Evolutionary conservation across 441 rosid genomes (phyloP), one percentile per base, ranked within the genome.

Genomic region (Jatropha podagrica): DNA sequence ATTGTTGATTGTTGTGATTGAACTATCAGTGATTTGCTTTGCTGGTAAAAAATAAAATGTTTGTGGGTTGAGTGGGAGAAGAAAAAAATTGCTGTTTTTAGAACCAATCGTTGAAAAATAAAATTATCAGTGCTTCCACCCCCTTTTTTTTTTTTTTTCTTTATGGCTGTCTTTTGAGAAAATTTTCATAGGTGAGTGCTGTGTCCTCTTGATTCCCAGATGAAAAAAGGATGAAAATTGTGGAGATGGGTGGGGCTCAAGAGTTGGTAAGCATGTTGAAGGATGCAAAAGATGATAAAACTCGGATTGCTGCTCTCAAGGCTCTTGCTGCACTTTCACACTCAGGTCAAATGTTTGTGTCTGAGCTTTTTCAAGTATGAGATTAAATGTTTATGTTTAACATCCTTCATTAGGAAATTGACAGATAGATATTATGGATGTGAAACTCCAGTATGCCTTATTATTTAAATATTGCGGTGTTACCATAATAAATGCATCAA

Each of bases 211-310:
- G 68, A 67, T 79, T 56, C n/a, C 26, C 77, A 93, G 97, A 93
- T 86, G 91, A 89, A 76, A 90, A 91, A 76, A 94, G 99, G 81
- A 91, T 90, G 97, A 91, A 88, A 80, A 87, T 94, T 81, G 92
- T 96, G 68, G 93, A 91, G 85, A 80, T 90, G 78, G 97, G 98
- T 81, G 98, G 97, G 58, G 97, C 89, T 78, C 88, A 91, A 78
- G 91, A 89, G 82, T 91, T 96, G 77, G 71, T 92, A 68, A 80
- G 82, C 63, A 96, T 96, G 99, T 83, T 92, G 85, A 89, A 73
- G 68, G 74, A 69, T 85, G 97, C 99, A 23, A 84, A 83, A 83
- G 98, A 96, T 74, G 98, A 92, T 72, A 79, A 79, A 60, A 96
- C 98, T 13, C 86, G 89, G 80, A 89, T 85, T 84, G 95, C 88